Percentiles rank a stretch among this genome's conserved stretches.
Evolutionary conservation across 129 eudicot genomes (phyloP).

Genomic region (Smallanthus sonchifolius): DNA sequence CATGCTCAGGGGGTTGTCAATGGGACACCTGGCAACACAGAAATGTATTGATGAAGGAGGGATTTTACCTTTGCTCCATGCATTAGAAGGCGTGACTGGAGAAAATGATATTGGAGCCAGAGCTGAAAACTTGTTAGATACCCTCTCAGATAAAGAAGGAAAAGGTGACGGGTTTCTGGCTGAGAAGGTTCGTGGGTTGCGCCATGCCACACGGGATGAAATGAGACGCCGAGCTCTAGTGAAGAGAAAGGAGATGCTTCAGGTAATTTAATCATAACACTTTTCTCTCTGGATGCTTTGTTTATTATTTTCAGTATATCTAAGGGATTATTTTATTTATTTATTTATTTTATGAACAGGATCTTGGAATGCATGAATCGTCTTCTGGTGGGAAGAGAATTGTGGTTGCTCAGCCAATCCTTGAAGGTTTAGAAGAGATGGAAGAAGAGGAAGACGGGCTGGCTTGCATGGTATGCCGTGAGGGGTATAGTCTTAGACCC

Average conservation of each 20-base stretch:
- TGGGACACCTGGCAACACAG: slow-evolving; percentile 94
- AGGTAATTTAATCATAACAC: slow-evolving; percentile 42
- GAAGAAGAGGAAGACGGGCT: slow-evolving; percentile 97
- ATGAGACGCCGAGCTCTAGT: slow-evolving; percentile 86
- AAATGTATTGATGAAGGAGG: slow-evolving; percentile 77
- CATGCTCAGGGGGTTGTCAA: slow-evolving; percentile 91
- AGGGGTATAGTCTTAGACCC: slow-evolving; percentile 88
- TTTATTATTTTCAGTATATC: not conserved
- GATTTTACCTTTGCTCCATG: slow-evolving; percentile 85
- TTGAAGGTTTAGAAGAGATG: slow-evolving; percentile 94
- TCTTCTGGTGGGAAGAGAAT: slow-evolving; percentile 90
- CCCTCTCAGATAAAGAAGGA: slow-evolving; percentile 85
- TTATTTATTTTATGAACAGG: slow-evolving; percentile 36
- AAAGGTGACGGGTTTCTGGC: slow-evolving; percentile 81
- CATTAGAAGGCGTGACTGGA: slow-evolving; percentile 92
- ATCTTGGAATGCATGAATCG: slow-evolving; percentile 80
- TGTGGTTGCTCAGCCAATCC: slow-evolving; percentile 73
- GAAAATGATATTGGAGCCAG: slow-evolving; percentile 97
- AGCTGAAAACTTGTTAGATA: slow-evolving; percentile 95
- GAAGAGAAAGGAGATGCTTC: slow-evolving; percentile 83
- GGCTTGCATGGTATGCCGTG: slow-evolving; percentile 99
- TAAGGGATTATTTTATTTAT: not conserved
- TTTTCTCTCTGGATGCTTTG: not conserved
- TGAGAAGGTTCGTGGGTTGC: slow-evolving; percentile 57
- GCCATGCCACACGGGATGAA: slow-evolving; percentile 92